These are phyloP conservation scores for Termitomyces sp. DNA, from an alignment of 768 basidiomycete species.

Conservation along the genomic window DNA sequence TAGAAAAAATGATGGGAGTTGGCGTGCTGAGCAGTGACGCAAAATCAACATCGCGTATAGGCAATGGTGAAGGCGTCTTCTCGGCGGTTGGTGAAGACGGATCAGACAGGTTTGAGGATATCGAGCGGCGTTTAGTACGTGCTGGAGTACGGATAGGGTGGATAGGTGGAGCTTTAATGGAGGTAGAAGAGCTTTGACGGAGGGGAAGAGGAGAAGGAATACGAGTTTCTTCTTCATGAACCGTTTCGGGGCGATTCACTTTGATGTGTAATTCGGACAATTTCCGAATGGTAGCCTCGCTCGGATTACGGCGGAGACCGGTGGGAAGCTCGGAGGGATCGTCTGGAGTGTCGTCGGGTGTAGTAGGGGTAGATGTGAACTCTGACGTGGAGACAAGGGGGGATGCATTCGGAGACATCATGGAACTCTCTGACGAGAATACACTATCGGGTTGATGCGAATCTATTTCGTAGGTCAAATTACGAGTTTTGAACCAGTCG, in stretches of 20 bases:
- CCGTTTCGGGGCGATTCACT: constrained; percentile 37
- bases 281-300: constrained; percentile 59
- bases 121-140: constrained; percentile 91
- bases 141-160: constrained; percentile 83
- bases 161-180: constrained; percentile 45
- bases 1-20: constrained; percentile 83
- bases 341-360: constrained; percentile 43
- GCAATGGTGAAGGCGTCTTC: constrained; percentile 33
- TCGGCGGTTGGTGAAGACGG: constrained; percentile 46
- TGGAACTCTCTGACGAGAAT: constrained; percentile 51
- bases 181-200: constrained; percentile 23
- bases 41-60: constrained; percentile 51
- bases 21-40: constrained; percentile 56
- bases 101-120: constrained; percentile 82
- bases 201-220: constrained; percentile 21
- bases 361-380: constrained; percentile 49
- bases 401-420: constrained; percentile 50
- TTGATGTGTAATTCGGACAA: constrained; percentile 31
- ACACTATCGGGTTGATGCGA: constrained; percentile 23
- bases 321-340: constrained; percentile 38
- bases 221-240: constrained; percentile 46
- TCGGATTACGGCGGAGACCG: constrained; percentile 45
- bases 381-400: constrained; percentile 32
- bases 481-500: constrained; percentile 69
- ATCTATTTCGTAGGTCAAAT: constrained; percentile 29